A percentile compares a stretch with the other conserved stretches of the same genome.
Conservation (phyloP, 108 stramenopile genomes). For the Schizochytrium sp. region DNA sequence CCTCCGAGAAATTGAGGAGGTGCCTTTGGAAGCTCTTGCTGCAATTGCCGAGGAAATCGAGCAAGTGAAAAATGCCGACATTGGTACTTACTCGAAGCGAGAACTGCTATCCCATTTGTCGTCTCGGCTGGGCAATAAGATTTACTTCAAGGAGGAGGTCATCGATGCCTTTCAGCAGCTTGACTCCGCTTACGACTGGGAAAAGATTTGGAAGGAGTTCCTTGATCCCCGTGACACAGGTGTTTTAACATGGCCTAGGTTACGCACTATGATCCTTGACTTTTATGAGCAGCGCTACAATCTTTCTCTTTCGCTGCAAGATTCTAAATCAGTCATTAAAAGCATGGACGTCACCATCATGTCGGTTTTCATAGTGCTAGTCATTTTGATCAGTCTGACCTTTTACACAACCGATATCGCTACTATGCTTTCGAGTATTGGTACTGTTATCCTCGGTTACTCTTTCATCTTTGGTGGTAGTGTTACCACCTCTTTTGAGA, state of each 20-base stretch:
- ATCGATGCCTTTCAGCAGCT: not conserved
- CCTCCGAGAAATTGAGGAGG: not conserved
- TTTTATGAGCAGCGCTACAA: slow-evolving; percentile 31
- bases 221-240: not conserved
- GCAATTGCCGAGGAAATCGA: not conserved
- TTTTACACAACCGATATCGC: slow-evolving; percentile 20
- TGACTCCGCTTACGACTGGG: slow-evolving; percentile 28
- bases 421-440: not conserved
- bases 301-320: not conserved
- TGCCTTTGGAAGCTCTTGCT: not conserved
- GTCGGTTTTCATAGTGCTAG: slow-evolving; percentile 13
- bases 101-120: not conserved
- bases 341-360: slow-evolving; percentile 56
- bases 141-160: slow-evolving; percentile 33
- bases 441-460: slow-evolving; percentile 3
- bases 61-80: not conserved
- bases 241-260: not conserved
- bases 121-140: slow-evolving; percentile 16
- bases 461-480: slow-evolving; percentile 47
- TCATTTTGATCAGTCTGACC: not conserved
- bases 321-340: slow-evolving; percentile 12
- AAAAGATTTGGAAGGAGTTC: not conserved
- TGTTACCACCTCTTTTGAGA: slow-evolving; percentile 21
- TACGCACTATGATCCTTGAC: not conserved
- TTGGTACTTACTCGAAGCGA: not conserved